Evolutionary conservation across 345 rosid genomes (phyloP), one percentile per base, ranked within the genome.

Genomic region (Murraya koenigii): DNA sequence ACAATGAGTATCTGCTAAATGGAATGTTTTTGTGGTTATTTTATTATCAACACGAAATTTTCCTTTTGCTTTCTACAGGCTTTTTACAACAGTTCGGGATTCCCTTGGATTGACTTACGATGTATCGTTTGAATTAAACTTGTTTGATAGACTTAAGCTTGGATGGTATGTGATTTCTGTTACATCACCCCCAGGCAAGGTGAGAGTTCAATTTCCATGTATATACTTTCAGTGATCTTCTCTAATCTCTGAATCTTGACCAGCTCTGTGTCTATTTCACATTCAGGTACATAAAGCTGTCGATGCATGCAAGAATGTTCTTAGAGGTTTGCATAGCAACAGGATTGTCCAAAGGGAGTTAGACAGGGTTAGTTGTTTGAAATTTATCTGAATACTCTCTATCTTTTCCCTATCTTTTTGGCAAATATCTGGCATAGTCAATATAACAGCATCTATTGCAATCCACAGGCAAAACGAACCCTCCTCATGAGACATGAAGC

Each of bases 121-220:
- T 80, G 98, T 97, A 39, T 97, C 99, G 58, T 97, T 97, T 78
- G 99, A 97, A 88, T 87, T 97, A 74, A 94, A 92, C 89, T 88
- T 97, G 70, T 94, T 94, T 80, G 99, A 97, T 80, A 90, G 96
- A 84, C 92, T 97, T 75, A 89, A 91, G 66, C 98, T 97, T 75
- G 99, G 99, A 54, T 97, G 99, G 99, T 97, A 94, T 89, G 99
- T 97, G 80, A 84, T 97, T 82, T 93, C 97, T 74, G 99, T 97
- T 71, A 97, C 99, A 73, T 97, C 99, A 55, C 93, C 99, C 74
- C 99, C 99, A 7, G 84, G 85, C 80, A 97, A 97, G 98, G 98
- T 96, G 85, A 78, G 84, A 70, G 61, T 63, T 79, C 58, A 38
- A 74, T 81, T 49, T 26, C 22, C 54, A 69, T 76, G 23, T 32